A percentile compares a stretch with the other conserved stretches of the same genome.
Conservation (phyloP, 2,329 filamentous ascomycete genomes). For the Metarhizium anisopliae region DNA sequence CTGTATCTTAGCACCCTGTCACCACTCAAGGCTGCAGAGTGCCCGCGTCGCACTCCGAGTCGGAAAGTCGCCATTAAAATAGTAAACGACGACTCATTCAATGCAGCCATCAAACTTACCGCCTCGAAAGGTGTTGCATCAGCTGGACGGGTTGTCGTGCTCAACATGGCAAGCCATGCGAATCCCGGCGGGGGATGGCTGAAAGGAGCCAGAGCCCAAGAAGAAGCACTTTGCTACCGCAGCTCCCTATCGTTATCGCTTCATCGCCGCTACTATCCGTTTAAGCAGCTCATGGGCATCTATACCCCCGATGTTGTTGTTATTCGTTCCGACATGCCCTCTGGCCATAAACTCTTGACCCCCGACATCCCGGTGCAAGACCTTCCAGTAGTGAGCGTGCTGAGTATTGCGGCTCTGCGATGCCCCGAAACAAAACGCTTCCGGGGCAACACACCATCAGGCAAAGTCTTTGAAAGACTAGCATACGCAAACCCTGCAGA, state of each 20-base stretch:
- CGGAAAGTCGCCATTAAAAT: constrained; percentile 33
- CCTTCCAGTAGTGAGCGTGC: constrained; percentile 46
- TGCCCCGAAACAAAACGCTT: constrained; percentile 24
- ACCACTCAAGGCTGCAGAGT: constrained; percentile 29
- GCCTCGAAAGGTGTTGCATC: constrained; percentile 13
- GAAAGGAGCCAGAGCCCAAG: constrained; percentile 54
- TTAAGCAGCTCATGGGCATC: constrained; percentile 38
- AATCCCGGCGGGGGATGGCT: constrained; percentile 55
- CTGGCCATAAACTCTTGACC: constrained; percentile 36
- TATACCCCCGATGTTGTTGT: constrained; percentile 54
- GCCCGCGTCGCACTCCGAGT: constrained; percentile 28
- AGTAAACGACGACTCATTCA: constrained; percentile 47
- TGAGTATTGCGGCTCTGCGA: constrained; percentile 50
- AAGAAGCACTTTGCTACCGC: constrained; percentile 60
- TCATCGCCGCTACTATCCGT: constrained; percentile 41
- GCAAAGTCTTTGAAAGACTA: constrained; percentile 16
- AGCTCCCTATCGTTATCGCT: constrained; percentile 42
- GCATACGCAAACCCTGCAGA: constrained; percentile 34
- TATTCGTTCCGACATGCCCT: constrained; percentile 40
- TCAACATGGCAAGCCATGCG: constrained; percentile 56
- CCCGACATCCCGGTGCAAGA: constrained; percentile 19
- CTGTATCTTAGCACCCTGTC: constrained; percentile 27
- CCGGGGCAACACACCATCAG: constrained; percentile 9
- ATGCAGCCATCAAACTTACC: constrained; percentile 39
- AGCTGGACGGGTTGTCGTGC: constrained; percentile 39